These are phyloP conservation scores for Chionographis japonica DNA, from an alignment of 106 monocot genomes.

Conservation along the genomic window DNA sequence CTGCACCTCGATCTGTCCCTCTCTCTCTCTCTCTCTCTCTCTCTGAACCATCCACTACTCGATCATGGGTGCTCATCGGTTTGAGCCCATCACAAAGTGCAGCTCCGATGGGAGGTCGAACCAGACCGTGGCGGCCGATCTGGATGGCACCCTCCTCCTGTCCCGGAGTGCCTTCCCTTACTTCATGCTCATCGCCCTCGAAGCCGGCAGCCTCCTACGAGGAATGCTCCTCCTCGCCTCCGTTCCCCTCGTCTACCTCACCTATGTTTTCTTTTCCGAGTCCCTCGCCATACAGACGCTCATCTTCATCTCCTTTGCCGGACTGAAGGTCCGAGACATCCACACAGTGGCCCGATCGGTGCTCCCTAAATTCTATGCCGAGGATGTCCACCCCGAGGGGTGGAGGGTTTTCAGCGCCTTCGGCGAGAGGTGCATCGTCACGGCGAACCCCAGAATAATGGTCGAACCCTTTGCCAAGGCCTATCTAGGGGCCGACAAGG, in stretches of 20 bases:
- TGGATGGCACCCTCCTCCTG: conserved; percentile 73
- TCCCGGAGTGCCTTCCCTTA: conserved; percentile 71
- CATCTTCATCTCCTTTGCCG: conserved; percentile 61
- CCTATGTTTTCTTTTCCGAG: conserved; percentile 52
- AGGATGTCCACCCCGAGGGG: conserved; percentile 63
- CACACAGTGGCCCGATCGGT: conserved; percentile 74
- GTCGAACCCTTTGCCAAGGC: conserved; percentile 71
- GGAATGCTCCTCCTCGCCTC: conserved; percentile 42
- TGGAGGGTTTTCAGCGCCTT: conserved; percentile 65
- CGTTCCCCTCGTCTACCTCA: conserved; percentile 43
- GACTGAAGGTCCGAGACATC: conserved; percentile 49
- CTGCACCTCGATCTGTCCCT: no score
- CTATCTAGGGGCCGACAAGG: conserved; percentile 66
- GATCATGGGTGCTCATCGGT: conserved; percentile 9
- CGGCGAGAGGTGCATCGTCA: conserved; percentile 46
- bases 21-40: no score
- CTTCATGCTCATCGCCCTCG: conserved; percentile 83
- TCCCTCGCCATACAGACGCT: conserved; percentile 34
- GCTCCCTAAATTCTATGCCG: conserved; percentile 80
- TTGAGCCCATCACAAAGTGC: conserved; percentile 34
- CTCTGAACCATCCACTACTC: no score
- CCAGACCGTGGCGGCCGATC: conserved; percentile 57
- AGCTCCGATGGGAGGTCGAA: conserved; percentile 35
- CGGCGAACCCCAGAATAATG: conserved; percentile 70
- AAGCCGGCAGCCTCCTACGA: conserved; percentile 70